A percentile compares a stretch with the other conserved stretches of the same genome.
phyloP scores from a whole-genome alignment of 208 protist species.

The Wallacemonas sp. region DNA sequence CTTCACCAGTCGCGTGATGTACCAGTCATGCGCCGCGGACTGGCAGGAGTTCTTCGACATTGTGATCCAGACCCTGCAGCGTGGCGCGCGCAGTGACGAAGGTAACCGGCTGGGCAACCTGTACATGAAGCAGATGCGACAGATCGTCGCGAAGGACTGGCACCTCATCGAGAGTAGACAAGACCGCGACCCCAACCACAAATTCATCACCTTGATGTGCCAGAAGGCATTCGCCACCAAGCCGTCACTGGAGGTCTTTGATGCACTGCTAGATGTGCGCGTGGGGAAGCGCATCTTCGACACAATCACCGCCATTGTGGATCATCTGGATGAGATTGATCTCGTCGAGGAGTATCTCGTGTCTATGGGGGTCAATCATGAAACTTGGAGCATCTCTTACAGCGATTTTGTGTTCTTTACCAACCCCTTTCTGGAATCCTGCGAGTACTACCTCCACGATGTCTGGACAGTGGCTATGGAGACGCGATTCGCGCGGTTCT shows the following conservation, averaged over 20 bases:
- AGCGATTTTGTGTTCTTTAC: conserved; percentile 6
- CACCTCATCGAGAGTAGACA: conserved; percentile 6
- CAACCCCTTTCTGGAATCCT: not conserved
- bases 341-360: conserved; percentile 17
- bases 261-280: not conserved
- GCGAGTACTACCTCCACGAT: conserved; percentile 8
- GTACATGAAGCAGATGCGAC: conserved; percentile 4
- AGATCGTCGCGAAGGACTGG: not conserved
- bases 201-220: conserved; percentile 8
- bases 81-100: not conserved
- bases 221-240: not conserved
- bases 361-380: conserved; percentile 3
- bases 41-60: conserved; percentile 1
- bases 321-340: conserved; percentile 8
- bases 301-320: conserved; percentile 15
- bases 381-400: not conserved
- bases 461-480: conserved; percentile 7
- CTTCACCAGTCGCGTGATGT: not conserved
- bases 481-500: not conserved
- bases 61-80: not conserved
- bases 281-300: conserved; percentile 13
- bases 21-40: not conserved
- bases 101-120: not conserved
- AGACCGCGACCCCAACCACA: conserved; percentile 6
- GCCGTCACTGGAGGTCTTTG: not conserved